Evolutionary conservation across 495 filamentous ascomycete species (phyloP).

Genomic region (Neurospora sp.): DNA sequence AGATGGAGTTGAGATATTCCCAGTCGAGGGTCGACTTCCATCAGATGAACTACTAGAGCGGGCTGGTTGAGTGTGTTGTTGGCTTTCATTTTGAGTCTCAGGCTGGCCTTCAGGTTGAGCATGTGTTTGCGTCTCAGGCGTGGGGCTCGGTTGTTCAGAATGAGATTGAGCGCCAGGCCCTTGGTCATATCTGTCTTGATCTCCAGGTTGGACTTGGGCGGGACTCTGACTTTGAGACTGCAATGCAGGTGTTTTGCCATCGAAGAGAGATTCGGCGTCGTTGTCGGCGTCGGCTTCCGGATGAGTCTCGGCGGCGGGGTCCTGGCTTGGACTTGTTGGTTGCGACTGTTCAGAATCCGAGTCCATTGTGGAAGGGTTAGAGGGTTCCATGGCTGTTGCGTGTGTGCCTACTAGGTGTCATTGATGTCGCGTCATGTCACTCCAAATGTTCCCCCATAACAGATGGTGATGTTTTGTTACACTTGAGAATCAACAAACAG

Average conservation of each 20-base stretch:
- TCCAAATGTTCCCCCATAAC: background rate
- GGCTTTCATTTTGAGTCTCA: background rate
- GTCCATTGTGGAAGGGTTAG: background rate
- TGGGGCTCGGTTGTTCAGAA: background rate
- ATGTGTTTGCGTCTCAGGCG: background rate
- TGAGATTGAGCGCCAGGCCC: background rate
- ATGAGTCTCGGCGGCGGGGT: background rate
- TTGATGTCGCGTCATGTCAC: background rate
- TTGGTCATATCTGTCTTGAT: background rate
- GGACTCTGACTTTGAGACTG: background rate
- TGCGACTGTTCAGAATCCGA: background rate
- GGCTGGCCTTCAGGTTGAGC: background rate
- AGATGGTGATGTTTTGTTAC: background rate
- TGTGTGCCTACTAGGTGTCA: background rate
- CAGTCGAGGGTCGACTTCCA: background rate
- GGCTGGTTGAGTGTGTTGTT: background rate
- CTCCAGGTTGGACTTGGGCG: background rate
- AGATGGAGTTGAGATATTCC: background rate
- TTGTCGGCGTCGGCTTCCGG: background rate
- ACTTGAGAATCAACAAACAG: background rate
- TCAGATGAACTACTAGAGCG: background rate
- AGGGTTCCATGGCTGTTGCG: background rate
- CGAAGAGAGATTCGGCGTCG: background rate
- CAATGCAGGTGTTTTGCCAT: background rate
- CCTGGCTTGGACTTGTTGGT: background rate